Evolutionary conservation across 352 stramenopile species (phyloP), one percentile per base, ranked within the genome.

Genomic region (Phytophthora hybrid): DNA sequence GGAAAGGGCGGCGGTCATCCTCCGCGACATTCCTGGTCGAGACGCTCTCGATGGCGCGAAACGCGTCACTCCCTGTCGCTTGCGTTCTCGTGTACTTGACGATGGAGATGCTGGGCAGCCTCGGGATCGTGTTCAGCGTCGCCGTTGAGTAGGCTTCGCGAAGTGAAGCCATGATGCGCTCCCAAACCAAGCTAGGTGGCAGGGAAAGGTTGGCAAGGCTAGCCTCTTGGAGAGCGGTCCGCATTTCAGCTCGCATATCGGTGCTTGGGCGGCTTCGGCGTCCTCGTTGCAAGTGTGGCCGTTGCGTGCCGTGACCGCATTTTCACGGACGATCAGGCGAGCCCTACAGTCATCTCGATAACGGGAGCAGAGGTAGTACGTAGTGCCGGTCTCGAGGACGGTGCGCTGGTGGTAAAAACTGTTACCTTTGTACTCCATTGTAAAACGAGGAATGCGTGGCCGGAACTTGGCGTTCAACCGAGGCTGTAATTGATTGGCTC

Each of bases 1-100:
- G 34, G 18, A 62, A 72, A 4, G 65, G 34, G 6, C 65, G 4
- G 3, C 1, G 56, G 65, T 61, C 57, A 9, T 66, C 8, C 47
- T 61, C 16, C 1, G 47, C 47, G 4, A 72, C 57, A 16, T 58
- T 63, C 11, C 57, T 46, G 0, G 26, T 62, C 2, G 49, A 57
- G 11, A 16, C 49, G 34, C 46, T 66, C 65, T 66, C 65, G 7
- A 66, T 66, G 23, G 21, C 47, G 8, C 57, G 57, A 18, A 72
- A 61, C 1, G 56, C 37, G 19, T 71, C 65, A 18, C 56, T 56
- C 1, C 64, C 56, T 3, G 57, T 66, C 18, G 16, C 37, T 14
- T 61, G 56, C 1, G 21, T 8, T 3, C 65, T 44, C 16, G 49
- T 13, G 37, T 72, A 62, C 53, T 69, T 63, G 39, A 63, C 61